Base-by-base conservation (phyloP, 1,284 basidiomycete species). In the Rhodofomes roseus region DNA sequence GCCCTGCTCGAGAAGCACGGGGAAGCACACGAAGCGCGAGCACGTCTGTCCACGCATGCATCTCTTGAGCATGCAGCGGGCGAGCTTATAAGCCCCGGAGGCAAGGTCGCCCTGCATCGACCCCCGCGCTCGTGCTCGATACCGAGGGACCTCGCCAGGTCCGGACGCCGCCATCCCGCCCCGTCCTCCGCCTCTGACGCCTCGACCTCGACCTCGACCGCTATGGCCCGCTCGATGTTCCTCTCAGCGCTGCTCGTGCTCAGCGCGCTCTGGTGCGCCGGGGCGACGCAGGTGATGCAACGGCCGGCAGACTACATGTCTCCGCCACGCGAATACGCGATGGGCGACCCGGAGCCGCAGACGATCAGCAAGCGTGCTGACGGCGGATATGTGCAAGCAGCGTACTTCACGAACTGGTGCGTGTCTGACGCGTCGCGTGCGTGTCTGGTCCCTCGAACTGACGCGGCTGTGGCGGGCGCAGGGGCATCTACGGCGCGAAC, bases 401-500 rank as follows among this genome's bases (percentile, higher is more conserved):
- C 80, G 1, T 89, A 89, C 73, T 89, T 88, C 71, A 84, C 86
- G 1, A 85, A 89, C 73, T 85, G 86, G 82, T 81, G 54, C 16
- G 71, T 66, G 16, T 18, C 23, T 23, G 5, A 1, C 14, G 20
- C 4, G 20, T 25, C 23, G 43, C 25, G 25, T 27, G 46, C 6
- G 25, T 12, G 29, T 12, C 46, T 12, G 16, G 43, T 44, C 31
- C 5, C 4, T 34, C 31, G 31, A 25, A 48, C 27, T 48, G 46
- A 48, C 46, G 46, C 12, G 25, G 48, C 58, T 61, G 46, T 55
- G 70, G 55, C n/a, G 39, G 20, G 41, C 60, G 54, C 61, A 82
- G 89, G 92, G 90, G 87, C 23, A 93, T 94, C 66, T 95, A 93
- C 71, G 89, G 81, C 39, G 85, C 90, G 62, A 88, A 92, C 71